A percentile compares a stretch with the other conserved stretches of the same genome.
Conservation (phyloP, 768 basidiomycete genomes). For the Trametes elegans region DNA sequence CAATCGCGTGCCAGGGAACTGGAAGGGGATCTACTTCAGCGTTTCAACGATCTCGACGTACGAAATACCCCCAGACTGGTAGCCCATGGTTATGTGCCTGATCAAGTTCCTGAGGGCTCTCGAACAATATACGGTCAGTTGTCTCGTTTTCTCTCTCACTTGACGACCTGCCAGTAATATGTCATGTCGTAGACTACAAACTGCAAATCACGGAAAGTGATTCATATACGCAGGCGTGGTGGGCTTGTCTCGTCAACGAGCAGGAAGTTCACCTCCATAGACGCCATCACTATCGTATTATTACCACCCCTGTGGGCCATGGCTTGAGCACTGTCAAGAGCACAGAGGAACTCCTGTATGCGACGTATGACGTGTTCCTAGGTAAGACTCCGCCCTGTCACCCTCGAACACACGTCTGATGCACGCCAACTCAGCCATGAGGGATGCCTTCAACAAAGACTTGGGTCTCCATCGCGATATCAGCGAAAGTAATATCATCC, state of each 20-base stretch:
- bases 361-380: not conserved
- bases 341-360: not conserved
- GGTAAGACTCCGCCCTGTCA: not conserved
- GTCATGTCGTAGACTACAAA: not conserved
- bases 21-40: not conserved
- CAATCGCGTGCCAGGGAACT: no score
- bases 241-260: not conserved
- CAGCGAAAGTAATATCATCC: not conserved
- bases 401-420: no score
- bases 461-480: not conserved
- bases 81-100: not conserved
- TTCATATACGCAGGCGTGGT: not conserved
- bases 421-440: not conserved
- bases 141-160: no score
- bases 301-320: not conserved
- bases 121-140: no score
- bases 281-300: not conserved
- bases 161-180: no score
- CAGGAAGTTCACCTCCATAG: not conserved
- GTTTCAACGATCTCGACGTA: not conserved
- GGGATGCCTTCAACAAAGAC: not conserved
- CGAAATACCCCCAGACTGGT: not conserved
- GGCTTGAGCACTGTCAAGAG: not conserved
- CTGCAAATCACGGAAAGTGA: not conserved
- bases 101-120: not conserved